phyloP scores from a whole-genome alignment of 163 green algal species.

The Coccomyxa subellipsoidea region DNA sequence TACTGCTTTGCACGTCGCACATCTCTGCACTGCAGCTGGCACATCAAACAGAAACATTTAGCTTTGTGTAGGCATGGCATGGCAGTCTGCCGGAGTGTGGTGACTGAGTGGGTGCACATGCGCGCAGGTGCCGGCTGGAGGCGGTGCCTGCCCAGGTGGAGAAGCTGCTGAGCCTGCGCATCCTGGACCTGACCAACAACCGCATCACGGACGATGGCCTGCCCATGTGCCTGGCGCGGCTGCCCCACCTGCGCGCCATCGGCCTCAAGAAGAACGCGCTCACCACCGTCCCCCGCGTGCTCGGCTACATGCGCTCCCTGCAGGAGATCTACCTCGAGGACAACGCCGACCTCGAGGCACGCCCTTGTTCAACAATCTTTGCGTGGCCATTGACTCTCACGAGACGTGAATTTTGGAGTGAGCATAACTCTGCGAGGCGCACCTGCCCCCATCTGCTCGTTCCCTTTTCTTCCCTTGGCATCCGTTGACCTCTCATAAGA shows the following conservation, averaged over 20 bases:
- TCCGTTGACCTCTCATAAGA: no score
- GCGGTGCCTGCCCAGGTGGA: constrained; percentile 10
- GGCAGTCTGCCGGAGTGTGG: no score
- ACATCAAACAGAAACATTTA: no score
- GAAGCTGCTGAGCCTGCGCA: constrained; percentile 18
- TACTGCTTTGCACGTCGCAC: no score
- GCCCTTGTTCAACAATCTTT: neutral
- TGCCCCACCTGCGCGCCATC: constrained; percentile 28
- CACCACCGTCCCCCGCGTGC: constrained; percentile 20
- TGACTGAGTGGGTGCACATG: neutral
- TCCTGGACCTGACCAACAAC: constrained; percentile 37
- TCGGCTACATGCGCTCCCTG: constrained; percentile 22
- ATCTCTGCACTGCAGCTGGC: no score
- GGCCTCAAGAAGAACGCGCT: constrained; percentile 32
- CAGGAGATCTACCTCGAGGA: constrained; percentile 41
- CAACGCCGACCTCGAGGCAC: constrained; percentile 28
- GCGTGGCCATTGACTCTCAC: no score
- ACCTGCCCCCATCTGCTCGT: no score
- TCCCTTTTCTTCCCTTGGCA: no score
- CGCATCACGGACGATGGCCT: constrained; percentile 26
- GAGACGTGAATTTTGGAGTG: no score
- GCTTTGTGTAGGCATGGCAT: no score
- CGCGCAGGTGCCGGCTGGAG: constrained; percentile 16
- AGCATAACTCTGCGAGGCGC: no score
- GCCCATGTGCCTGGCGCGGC: constrained; percentile 10